Evolutionary conservation across 2,329 filamentous ascomycete genomes (phyloP).

Genomic region (Alternaria sp.): DNA sequence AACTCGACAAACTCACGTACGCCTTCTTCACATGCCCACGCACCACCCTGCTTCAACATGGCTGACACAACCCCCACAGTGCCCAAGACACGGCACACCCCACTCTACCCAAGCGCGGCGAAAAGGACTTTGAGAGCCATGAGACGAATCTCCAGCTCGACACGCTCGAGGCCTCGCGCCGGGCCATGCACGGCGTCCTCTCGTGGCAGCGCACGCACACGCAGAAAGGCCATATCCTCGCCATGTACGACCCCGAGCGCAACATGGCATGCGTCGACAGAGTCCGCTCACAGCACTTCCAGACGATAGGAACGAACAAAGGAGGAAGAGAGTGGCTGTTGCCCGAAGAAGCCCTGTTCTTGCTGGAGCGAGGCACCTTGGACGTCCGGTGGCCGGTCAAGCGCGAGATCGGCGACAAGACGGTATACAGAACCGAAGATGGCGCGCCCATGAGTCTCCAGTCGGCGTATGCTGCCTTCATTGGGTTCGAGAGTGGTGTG

Average conservation of each 20-base stretch:
- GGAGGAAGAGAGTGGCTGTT: slow-evolving; percentile 76
- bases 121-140: slow-evolving; percentile 97
- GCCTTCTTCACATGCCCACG: slow-evolving; percentile 31
- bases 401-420: slow-evolving; percentile 40
- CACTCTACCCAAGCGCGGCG: slow-evolving; percentile 85
- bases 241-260: slow-evolving; percentile 75
- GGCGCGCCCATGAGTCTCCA: slow-evolving; percentile 87
- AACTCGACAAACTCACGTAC: slow-evolving; percentile 68
- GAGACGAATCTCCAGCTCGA: slow-evolving; percentile 82
- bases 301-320: slow-evolving; percentile 73
- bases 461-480: slow-evolving; percentile 85
- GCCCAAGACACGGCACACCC: slow-evolving; percentile 39
- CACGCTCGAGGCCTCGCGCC: slow-evolving; percentile 80
- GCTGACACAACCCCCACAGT: slow-evolving; percentile 25
- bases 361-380: slow-evolving; percentile 86
- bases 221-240: slow-evolving; percentile 72
- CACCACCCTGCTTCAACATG: not conserved
- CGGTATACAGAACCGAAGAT: slow-evolving; percentile 58
- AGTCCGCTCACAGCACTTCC: slow-evolving; percentile 75
- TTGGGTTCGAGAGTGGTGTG: slow-evolving; percentile 70
- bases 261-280: slow-evolving; percentile 71
- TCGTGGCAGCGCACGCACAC: slow-evolving; percentile 78
- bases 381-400: slow-evolving; percentile 82
- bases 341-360: slow-evolving; percentile 89
- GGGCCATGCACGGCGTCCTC: slow-evolving; percentile 89